Conservation (phyloP, 1,284 basidiomycete species). For the Volvariella volvacea region DNA sequence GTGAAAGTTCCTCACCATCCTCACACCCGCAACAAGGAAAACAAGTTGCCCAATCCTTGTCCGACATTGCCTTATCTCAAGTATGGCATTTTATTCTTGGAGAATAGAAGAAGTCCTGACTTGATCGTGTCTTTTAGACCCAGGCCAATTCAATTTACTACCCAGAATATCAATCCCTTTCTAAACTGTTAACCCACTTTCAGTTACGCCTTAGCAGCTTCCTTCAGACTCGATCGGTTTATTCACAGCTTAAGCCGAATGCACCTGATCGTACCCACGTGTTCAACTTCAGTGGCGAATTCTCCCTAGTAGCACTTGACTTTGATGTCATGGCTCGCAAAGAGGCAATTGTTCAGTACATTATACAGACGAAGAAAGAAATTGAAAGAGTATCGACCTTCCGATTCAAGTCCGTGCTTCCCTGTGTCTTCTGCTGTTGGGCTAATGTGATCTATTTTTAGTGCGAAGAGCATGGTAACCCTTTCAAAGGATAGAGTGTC, state of each 20-base stretch:
- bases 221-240: slow-evolving; percentile 1
- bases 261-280: slow-evolving; percentile 2
- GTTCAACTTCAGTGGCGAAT: slow-evolving; percentile 52
- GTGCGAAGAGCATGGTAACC: slow-evolving; percentile 23
- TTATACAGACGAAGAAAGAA: slow-evolving; percentile 27
- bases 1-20: no score
- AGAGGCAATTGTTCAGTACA: slow-evolving; percentile 20
- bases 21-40: no score
- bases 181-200: neutral
- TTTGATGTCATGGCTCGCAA: slow-evolving; percentile 26
- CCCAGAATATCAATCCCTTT: slow-evolving; percentile 1
- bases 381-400: slow-evolving; percentile 27
- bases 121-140: no score
- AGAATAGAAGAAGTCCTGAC: no score
- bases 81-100: no score
- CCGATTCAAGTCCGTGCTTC: slow-evolving; percentile 31
- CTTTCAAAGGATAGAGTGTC: slow-evolving; percentile 29
- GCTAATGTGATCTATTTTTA: slow-evolving; percentile 10
- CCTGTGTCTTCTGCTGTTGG: slow-evolving; percentile 2
- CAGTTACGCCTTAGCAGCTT: neutral
- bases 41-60: no score
- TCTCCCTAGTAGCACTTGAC: slow-evolving; percentile 39
- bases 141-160: neutral
- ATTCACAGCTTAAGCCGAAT: neutral
- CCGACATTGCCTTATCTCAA: no score